These are phyloP conservation scores for Ustilago vetiveriae DNA, from an alignment of 1,284 basidiomycete species.

Conservation along the genomic window DNA sequence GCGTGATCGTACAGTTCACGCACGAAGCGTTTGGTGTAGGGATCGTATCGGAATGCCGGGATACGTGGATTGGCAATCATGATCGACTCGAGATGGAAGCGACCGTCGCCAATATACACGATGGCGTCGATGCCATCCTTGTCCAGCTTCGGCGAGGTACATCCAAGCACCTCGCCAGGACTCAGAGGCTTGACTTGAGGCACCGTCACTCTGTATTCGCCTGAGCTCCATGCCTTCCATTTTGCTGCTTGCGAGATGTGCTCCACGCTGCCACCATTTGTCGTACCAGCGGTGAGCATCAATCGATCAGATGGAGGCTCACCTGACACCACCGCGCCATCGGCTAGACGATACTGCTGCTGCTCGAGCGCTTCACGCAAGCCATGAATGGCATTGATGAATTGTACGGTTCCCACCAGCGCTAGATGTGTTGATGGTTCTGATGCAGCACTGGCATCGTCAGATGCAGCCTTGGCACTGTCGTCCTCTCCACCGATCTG, in stretches of 20 bases:
- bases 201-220: constrained; percentile 69
- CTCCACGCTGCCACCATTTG: constrained; percentile 10
- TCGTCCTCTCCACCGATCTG: constrained; percentile 39
- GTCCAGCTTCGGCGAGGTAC: constrained; percentile 83
- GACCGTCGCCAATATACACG: constrained; percentile 90
- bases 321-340: constrained; percentile 28
- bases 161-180: constrained; percentile 95
- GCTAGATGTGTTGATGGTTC: constrained; percentile 52
- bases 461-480: constrained; percentile 1
- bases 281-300: constrained; percentile 30
- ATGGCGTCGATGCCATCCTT: constrained; percentile 58
- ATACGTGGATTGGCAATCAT: constrained; percentile 99
- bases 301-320: constrained; percentile 21
- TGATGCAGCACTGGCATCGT: background rate
- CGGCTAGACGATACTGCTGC: constrained; percentile 28
- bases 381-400: constrained; percentile 63
- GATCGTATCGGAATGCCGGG: constrained; percentile 97
- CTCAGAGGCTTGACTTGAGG: constrained; percentile 92
- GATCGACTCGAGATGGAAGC: constrained; percentile 97
- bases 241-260: constrained; percentile 46
- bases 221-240: constrained; percentile 40
- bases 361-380: constrained; percentile 56
- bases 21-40: constrained; percentile 96
- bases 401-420: constrained; percentile 65
- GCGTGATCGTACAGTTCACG: constrained; percentile 89